phyloP scores from a whole-genome alignment of 805 yeast species.

The Tetrapisispora pingtungensis region DNA sequence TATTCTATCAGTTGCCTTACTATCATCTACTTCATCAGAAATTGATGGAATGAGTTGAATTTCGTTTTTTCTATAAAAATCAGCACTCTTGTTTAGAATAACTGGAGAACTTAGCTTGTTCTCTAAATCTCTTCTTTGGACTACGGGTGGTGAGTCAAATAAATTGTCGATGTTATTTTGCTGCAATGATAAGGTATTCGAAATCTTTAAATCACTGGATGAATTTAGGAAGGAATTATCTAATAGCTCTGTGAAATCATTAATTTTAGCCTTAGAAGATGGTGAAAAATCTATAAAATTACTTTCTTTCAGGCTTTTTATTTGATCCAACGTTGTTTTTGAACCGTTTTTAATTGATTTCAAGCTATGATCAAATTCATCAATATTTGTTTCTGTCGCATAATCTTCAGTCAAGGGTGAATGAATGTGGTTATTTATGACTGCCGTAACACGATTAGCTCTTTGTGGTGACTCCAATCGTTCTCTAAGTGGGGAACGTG shows the following conservation, averaged over 20 bases:
- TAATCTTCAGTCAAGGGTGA: slow-evolving; percentile 21
- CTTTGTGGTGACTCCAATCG: slow-evolving; percentile 17
- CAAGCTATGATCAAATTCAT: not conserved
- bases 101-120: slow-evolving; percentile 17
- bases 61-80: not conserved
- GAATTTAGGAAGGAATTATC: slow-evolving; percentile 14
- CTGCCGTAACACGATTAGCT: slow-evolving; percentile 24
- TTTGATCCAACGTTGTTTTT: slow-evolving; percentile 4
- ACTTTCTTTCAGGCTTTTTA: not conserved
- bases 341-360: not conserved
- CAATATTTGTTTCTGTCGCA: not conserved
- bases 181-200: not conserved
- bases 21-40: too few relatives aligned
- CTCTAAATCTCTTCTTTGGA: not conserved
- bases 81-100: slow-evolving; percentile 9
- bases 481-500: slow-evolving; percentile 6
- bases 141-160: not conserved
- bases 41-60: too few relatives aligned
- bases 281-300: slow-evolving; percentile 21
- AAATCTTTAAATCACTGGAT: not conserved
- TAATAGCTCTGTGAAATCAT: slow-evolving; percentile 20
- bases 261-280: slow-evolving; percentile 19
- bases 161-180: not conserved
- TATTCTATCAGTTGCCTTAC: too few relatives aligned
- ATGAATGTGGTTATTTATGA: slow-evolving; percentile 26